phyloP scores from a whole-genome alignment of 768 basidiomycete species.

The Scleroderma citrinum region DNA sequence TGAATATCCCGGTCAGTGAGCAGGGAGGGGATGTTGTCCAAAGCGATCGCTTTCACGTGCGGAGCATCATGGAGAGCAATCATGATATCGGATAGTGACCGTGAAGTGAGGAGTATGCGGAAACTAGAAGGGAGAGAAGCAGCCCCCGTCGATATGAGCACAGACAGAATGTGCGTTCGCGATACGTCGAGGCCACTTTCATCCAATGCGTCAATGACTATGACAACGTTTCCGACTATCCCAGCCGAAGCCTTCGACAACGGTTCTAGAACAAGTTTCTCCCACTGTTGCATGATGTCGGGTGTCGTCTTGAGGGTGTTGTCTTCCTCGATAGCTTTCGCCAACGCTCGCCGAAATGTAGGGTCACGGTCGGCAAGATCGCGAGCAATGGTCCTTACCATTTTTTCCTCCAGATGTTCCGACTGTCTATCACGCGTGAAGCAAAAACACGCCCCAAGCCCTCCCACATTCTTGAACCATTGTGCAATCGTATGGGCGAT shows the following conservation, averaged over 20 bases:
- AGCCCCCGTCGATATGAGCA: not conserved
- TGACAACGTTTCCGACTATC: not conserved
- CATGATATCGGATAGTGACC: not conserved
- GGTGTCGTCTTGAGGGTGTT: not conserved
- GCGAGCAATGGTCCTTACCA: not conserved
- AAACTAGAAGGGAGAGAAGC: not conserved
- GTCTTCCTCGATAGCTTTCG: not conserved
- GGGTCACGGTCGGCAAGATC: not conserved
- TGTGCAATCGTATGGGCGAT: conserved; percentile 1
- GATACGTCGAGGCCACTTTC: not conserved
- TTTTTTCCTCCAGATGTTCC: not conserved
- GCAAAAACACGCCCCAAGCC: not conserved
- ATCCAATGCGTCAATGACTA: not conserved
- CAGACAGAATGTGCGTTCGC: not conserved
- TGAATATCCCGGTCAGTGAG: not conserved
- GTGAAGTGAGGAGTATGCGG: not conserved
- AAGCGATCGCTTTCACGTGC: not conserved
- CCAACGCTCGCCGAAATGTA: not conserved
- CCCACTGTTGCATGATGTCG: not conserved
- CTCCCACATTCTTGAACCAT: not conserved
- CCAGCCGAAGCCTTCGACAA: not conserved
- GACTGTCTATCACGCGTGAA: not conserved
- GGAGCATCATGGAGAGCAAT: not conserved
- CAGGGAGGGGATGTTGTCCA: not conserved
- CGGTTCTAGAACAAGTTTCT: not conserved